These are phyloP conservation scores for Macrolepiota albuminosa DNA, from an alignment of 768 basidiomycete genomes.

Conservation along the genomic window DNA sequence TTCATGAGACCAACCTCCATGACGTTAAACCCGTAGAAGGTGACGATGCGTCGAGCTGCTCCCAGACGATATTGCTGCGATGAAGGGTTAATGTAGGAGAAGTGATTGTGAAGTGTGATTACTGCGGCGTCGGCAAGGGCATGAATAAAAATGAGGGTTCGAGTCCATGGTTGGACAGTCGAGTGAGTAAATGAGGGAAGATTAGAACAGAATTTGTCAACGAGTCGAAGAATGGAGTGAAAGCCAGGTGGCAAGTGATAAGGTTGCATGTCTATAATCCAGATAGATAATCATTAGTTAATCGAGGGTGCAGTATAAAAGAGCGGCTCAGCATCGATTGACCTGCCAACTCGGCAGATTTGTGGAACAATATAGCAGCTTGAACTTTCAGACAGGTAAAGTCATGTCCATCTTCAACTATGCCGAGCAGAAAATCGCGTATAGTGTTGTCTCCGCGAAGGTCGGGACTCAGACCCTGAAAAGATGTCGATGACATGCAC, in stretches of 20 bases:
- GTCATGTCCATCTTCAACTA: conserved; percentile 24
- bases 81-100: conserved; percentile 35
- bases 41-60: conserved; percentile 39
- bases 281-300: neutral
- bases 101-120: conserved; percentile 48
- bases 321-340: conserved; percentile 34
- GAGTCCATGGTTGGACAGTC: conserved; percentile 27
- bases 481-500: conserved; percentile 11
- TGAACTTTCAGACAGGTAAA: conserved; percentile 41
- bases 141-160: conserved; percentile 41
- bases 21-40: conserved; percentile 32
- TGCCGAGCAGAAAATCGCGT: conserved; percentile 40
- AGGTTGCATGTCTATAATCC: conserved; percentile 31
- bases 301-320: neutral
- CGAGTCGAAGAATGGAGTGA: conserved; percentile 39
- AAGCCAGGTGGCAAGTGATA: conserved; percentile 43
- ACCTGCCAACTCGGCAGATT: conserved; percentile 48
- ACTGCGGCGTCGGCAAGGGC: conserved; percentile 45
- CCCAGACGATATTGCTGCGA: conserved; percentile 40
- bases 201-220: conserved; percentile 34
- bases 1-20: conserved; percentile 37
- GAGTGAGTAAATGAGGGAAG: conserved; percentile 29
- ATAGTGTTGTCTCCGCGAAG: conserved; percentile 44
- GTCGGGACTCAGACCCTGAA: conserved; percentile 41
- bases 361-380: conserved; percentile 55